A percentile compares a stretch with the other conserved stretches of the same genome.
These are phyloP conservation scores for Piper longum DNA, from an alignment of 164 flowering plant genomes.

Conservation along the genomic window DNA sequence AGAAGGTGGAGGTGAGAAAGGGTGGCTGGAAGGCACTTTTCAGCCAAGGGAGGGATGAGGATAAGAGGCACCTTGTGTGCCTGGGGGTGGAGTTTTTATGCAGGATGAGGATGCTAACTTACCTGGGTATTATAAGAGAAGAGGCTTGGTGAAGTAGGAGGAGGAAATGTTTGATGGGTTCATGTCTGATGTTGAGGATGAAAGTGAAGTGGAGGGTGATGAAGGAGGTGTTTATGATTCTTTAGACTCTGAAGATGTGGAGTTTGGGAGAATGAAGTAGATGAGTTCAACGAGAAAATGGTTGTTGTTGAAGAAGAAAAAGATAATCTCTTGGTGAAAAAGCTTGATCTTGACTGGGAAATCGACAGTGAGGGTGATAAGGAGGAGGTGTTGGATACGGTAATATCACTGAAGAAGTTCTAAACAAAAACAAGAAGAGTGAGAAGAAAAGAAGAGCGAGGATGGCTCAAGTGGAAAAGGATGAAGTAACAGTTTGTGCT, in stretches of 20 bases:
- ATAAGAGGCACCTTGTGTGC: conserved; percentile 63
- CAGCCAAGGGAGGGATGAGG: conserved; percentile 85
- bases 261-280: conserved; percentile 1
- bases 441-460: conserved; percentile 58
- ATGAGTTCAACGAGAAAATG: conserved; percentile 14
- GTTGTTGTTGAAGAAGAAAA: conserved; percentile 28
- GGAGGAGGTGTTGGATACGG: conserved; percentile 74
- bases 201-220: conserved; percentile 11
- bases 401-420: conserved; percentile 53
- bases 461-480: conserved; percentile 38
- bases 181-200: conserved; percentile 9
- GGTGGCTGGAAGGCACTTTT: conserved; percentile 16
- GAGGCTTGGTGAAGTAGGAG: conserved; percentile 7
- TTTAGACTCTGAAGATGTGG: conserved; percentile 5
- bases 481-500: conserved; percentile 67
- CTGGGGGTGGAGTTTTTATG: conserved; percentile 97
- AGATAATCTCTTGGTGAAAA: conserved; percentile 6
- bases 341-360: conserved; percentile 49
- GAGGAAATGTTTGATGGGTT: conserved; percentile 4
- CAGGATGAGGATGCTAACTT: conserved; percentile 68
- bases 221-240: conserved; percentile 5
- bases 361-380: conserved; percentile 38
- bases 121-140: conserved; percentile 70
- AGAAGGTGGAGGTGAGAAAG: conserved; percentile 12
- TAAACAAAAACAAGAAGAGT: conserved; percentile 42